phyloP scores from a whole-genome alignment of 2,329 filamentous ascomycete genomes.

The Uncinocarpus reesii region DNA sequence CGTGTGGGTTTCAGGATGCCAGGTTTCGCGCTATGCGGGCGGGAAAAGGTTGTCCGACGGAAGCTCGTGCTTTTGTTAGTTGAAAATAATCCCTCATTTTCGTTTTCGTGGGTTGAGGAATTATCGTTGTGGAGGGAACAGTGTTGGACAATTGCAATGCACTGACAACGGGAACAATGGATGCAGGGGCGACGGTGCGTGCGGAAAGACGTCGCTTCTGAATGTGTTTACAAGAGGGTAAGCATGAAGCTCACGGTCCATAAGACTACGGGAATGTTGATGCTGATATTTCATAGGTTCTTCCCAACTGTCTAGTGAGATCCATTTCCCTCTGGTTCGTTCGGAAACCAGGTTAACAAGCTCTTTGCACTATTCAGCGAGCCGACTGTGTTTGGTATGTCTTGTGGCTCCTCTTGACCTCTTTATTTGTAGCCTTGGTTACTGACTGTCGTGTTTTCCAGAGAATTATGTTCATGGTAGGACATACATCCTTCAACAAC shows the following conservation, averaged over 20 bases:
- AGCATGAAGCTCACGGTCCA: conserved; percentile 28
- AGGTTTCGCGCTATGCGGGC: conserved; percentile 47
- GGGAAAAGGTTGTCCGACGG: conserved; percentile 78
- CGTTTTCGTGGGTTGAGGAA: background rate
- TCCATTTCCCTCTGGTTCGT: conserved; percentile 17
- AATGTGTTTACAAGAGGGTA: conserved; percentile 98
- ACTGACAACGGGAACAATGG: background rate
- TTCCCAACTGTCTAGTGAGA: conserved; percentile 88
- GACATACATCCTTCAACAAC: conserved; percentile 20
- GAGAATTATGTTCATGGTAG: conserved; percentile 97
- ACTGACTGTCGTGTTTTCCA: conserved; percentile 29
- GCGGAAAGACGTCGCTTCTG: conserved; percentile 89
- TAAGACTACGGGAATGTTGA: background rate
- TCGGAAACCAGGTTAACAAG: conserved; percentile 13
- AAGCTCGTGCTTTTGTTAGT: conserved; percentile 83
- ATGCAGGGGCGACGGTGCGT: conserved; percentile 80
- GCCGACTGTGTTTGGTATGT: conserved; percentile 74
- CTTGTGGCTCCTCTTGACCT: background rate
- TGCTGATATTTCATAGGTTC: conserved; percentile 48
- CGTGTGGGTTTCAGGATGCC: conserved; percentile 33
- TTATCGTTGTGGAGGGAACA: background rate
- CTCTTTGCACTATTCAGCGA: conserved; percentile 44
- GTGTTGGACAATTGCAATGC: background rate
- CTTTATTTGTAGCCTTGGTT: background rate
- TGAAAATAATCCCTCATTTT: background rate